Evolutionary conservation across 75 land plant species (phyloP).

Genomic region (Pinus albicaulis): DNA sequence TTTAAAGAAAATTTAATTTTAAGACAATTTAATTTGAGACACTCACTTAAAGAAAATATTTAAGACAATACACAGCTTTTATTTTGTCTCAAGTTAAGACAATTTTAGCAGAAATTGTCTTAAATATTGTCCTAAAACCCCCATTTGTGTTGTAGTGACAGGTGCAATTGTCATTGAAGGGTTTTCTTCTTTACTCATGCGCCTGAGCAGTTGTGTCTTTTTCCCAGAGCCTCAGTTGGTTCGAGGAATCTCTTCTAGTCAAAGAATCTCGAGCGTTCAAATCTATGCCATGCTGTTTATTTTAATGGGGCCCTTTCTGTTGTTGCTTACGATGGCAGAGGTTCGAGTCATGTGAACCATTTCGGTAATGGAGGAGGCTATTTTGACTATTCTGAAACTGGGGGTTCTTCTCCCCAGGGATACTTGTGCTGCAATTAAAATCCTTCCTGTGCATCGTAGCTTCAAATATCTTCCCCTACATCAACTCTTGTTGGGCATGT

Average conservation of each 20-base stretch:
- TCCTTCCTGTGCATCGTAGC: not conserved
- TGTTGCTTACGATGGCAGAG: not conserved
- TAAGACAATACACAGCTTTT: too few relatives aligned
- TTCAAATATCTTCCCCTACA: slow-evolving; percentile 25
- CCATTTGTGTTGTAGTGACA: slow-evolving; percentile 87
- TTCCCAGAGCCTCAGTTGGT: slow-evolving; percentile 4
- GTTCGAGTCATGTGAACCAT: not conserved
- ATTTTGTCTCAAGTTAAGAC: too few relatives aligned
- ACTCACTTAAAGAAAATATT: too few relatives aligned
- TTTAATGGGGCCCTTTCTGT: not conserved
- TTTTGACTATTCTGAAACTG: not conserved
- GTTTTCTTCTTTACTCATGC: slow-evolving; percentile 60
- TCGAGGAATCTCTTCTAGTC: not conserved
- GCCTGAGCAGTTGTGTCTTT: slow-evolving; percentile 57
- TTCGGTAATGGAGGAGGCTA: not conserved
- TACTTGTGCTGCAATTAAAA: not conserved
- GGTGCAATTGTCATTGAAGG: slow-evolving; percentile 48
- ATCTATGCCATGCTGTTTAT: slow-evolving; percentile 6
- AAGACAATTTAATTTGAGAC: too few relatives aligned
- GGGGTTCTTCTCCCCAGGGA: not conserved
- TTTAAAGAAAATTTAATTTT: too few relatives aligned
- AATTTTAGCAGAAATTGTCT: too few relatives aligned
- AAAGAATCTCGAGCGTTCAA: not conserved
- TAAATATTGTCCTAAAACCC: too few relatives aligned
- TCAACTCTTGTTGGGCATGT: slow-evolving; percentile 41